phyloP scores from a whole-genome alignment of 768 basidiomycete genomes.

The Pleurotus tuber-regium region DNA sequence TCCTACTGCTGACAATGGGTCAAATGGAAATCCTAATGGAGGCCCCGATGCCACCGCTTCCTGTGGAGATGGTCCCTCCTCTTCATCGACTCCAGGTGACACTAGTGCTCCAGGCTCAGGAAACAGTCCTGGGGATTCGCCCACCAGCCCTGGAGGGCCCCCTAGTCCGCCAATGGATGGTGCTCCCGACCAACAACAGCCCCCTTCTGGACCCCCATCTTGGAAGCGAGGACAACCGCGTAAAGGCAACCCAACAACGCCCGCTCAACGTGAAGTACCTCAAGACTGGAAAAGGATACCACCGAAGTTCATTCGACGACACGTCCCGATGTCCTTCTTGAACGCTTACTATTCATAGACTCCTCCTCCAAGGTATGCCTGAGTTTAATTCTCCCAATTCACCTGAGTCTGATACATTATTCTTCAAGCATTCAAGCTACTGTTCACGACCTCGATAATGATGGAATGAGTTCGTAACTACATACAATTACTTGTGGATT shows the following conservation, averaged over 20 bases:
- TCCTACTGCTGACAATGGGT: too few species aligned
- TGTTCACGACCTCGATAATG: neutral
- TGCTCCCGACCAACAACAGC: too few species aligned
- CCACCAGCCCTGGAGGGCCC: too few species aligned
- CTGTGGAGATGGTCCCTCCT: neutral
- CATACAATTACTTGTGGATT: neutral
- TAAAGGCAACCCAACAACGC: neutral
- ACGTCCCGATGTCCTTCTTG: slow-evolving; percentile 1
- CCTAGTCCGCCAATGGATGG: neutral
- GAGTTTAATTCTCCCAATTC: too few species aligned
- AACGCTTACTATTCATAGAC: neutral
- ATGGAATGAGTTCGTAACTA: neutral
- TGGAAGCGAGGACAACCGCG: too few species aligned
- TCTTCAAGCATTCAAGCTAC: too few species aligned
- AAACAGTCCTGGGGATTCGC: neutral
- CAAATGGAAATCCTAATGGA: too few species aligned
- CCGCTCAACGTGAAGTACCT: neutral
- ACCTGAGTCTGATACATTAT: too few species aligned
- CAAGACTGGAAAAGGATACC: slow-evolving; percentile 9
- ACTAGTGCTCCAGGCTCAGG: neutral
- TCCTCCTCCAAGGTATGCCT: neutral
- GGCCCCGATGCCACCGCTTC: neutral
- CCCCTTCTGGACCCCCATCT: too few species aligned
- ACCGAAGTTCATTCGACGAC: slow-evolving; percentile 6
- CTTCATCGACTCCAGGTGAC: neutral